These are phyloP conservation scores for Scheffersomyces segobiensis DNA, from an alignment of 1,139 yeast genomes.

Conservation along the genomic window DNA sequence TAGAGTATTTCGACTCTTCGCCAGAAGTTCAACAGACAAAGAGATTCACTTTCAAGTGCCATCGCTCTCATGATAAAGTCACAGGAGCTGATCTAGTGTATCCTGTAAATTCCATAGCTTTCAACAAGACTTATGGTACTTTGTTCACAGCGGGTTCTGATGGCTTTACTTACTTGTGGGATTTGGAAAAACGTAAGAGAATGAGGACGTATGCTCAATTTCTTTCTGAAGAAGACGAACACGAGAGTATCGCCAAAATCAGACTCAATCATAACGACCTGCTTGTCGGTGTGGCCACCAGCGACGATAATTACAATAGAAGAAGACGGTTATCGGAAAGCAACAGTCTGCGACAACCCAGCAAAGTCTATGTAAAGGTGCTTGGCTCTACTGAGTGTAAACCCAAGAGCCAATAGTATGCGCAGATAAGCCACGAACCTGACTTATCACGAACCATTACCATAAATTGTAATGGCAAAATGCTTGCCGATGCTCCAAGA, in stretches of 20 bases:
- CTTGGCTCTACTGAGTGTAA: neutral
- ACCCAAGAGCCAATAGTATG: neutral
- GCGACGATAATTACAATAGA: conserved; percentile 48
- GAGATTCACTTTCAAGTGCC: conserved; percentile 84
- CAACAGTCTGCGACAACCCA: conserved; percentile 9
- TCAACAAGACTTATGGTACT: conserved; percentile 47
- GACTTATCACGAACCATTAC: neutral
- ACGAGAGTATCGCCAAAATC: conserved; percentile 48
- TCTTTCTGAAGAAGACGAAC: conserved; percentile 7
- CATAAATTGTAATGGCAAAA: neutral
- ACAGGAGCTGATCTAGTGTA: conserved; percentile 63
- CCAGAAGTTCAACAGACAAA: conserved; percentile 43
- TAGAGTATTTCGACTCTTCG: conserved; percentile 65
- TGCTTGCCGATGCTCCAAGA: neutral
- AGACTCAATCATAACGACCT: conserved; percentile 34
- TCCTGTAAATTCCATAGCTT: conserved; percentile 72
- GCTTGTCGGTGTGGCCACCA: conserved; percentile 59
- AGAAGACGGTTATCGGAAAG: conserved; percentile 14
- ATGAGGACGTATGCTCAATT: conserved; percentile 58
- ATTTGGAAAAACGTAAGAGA: conserved; percentile 60
- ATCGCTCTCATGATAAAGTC: conserved; percentile 46
- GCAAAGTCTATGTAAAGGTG: conserved; percentile 11
- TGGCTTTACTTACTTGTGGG: conserved; percentile 78
- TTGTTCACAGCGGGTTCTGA: conserved; percentile 83
- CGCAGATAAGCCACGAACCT: neutral